Percentiles rank a stretch among this genome's conserved stretches.
These are phyloP conservation scores for Cordyceps militaris DNA, from an alignment of 2,329 filamentous ascomycete genomes.

Conservation along the genomic window DNA sequence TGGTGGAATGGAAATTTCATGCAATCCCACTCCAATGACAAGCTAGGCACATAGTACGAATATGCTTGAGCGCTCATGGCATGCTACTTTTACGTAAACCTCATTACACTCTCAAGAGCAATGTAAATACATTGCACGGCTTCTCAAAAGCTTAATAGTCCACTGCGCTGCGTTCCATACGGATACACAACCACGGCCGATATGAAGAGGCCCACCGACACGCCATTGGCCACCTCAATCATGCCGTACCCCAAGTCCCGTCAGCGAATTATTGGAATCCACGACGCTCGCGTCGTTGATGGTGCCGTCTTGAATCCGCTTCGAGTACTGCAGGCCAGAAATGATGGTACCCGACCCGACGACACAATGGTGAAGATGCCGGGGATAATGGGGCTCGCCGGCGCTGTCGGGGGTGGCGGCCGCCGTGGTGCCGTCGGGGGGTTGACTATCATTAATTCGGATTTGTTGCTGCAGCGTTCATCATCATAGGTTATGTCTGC, in stretches of 20 bases:
- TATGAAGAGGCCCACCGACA: constrained; percentile 4
- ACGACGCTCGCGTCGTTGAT: neutral
- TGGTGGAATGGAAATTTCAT: no score
- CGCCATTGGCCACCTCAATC: constrained; percentile 6
- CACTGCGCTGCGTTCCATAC: constrained; percentile 6
- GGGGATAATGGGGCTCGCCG: constrained; percentile 7
- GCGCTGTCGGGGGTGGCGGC: neutral
- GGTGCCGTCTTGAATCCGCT: neutral
- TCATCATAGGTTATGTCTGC: no score
- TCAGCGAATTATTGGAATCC: constrained; percentile 2
- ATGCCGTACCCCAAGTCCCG: constrained; percentile 4
- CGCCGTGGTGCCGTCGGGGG: neutral
- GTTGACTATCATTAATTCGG: no score
- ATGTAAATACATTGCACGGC: neutral
- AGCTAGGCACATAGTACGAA: no score
- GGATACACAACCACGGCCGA: constrained; percentile 6
- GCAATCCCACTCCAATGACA: no score
- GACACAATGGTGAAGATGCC: constrained; percentile 13
- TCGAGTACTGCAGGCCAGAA: neutral
- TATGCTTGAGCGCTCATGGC: no score
- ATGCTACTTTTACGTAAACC: neutral
- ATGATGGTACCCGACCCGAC: constrained; percentile 2
- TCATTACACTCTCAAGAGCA: neutral
- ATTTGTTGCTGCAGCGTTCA: no score
- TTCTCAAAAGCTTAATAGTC: neutral